A percentile compares a stretch with the other conserved stretches of the same genome.
These are phyloP conservation scores for Staphylotrichum longicolle DNA, from an alignment of 495 filamentous ascomycete genomes.

Conservation along the genomic window DNA sequence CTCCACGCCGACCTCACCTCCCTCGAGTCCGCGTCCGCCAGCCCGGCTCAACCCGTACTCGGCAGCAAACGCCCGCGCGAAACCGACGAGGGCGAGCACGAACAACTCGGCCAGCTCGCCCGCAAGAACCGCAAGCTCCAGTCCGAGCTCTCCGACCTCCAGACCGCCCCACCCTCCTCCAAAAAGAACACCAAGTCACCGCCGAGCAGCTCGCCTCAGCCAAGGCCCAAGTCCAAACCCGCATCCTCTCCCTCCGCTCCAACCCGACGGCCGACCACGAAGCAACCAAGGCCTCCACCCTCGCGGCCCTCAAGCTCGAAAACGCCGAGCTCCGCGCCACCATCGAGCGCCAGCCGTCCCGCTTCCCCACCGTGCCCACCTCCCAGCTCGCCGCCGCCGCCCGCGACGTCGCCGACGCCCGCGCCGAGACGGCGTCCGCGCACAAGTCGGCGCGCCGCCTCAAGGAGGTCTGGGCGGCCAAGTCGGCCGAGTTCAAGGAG, in stretches of 20 bases:
- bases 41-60: slow-evolving; percentile 32
- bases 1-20: slow-evolving; percentile 68
- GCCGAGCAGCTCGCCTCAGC: slow-evolving; percentile 69
- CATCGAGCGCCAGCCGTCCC: slow-evolving; percentile 54
- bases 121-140: slow-evolving; percentile 86
- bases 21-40: slow-evolving; percentile 46
- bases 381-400: slow-evolving; percentile 70
- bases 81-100: slow-evolving; percentile 60
- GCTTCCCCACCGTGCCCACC: slow-evolving; percentile 62
- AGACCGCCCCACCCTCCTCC: slow-evolving; percentile 64
- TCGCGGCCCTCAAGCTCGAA: slow-evolving; percentile 73
- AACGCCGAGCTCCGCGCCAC: slow-evolving; percentile 79
- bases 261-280: slow-evolving; percentile 87
- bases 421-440: slow-evolving; percentile 70
- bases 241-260: slow-evolving; percentile 78
- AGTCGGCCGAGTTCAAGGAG: slow-evolving; percentile 89
- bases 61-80: slow-evolving; percentile 58
- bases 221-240: slow-evolving; percentile 70
- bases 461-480: slow-evolving; percentile 84
- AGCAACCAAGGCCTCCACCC: slow-evolving; percentile 74
- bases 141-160: slow-evolving; percentile 66
- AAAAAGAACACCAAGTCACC: slow-evolving; percentile 71
- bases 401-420: slow-evolving; percentile 68
- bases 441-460: slow-evolving; percentile 83
- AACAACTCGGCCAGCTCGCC: slow-evolving; percentile 75